Percentiles rank a stretch among this genome's conserved stretches.
phyloP scores from a whole-genome alignment of 495 filamentous ascomycete species.

The Cercophora scortea region DNA sequence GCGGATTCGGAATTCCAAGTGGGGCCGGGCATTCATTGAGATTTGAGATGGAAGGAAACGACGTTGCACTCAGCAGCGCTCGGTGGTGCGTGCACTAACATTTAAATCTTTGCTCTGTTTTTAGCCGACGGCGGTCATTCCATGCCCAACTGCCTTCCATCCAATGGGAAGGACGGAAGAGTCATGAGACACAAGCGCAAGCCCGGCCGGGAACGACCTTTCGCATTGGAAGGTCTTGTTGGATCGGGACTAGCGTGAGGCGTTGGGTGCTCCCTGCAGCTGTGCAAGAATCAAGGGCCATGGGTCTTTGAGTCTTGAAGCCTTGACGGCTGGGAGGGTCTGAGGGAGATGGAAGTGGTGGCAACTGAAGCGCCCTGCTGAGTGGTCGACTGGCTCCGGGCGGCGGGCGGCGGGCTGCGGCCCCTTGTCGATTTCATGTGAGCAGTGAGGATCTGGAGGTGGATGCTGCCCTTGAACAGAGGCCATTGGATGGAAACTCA shows the following conservation, averaged over 20 bases:
- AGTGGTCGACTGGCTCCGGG: too few species aligned
- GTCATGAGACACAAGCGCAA: slow-evolving; percentile 1
- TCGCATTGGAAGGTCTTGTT: neutral
- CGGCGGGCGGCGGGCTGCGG: too few species aligned
- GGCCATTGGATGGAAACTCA: too few species aligned
- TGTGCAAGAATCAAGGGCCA: neutral
- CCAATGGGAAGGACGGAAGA: neutral
- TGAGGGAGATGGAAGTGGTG: neutral
- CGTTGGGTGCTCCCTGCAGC: neutral
- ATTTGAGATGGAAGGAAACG: too few species aligned
- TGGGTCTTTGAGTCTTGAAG: neutral
- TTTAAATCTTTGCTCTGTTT: slow-evolving; percentile 12
- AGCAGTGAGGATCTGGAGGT: too few species aligned
- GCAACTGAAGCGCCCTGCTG: too few species aligned
- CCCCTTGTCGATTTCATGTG: too few species aligned
- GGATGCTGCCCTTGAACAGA: too few species aligned
- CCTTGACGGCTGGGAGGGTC: neutral
- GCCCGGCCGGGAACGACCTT: neutral
- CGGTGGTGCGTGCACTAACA: slow-evolving; percentile 11
- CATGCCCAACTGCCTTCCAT: neutral
- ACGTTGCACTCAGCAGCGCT: too few species aligned
- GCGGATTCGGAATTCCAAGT: too few species aligned
- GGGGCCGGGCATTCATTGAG: too few species aligned
- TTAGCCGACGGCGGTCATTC: neutral
- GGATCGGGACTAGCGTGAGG: slow-evolving; percentile 5